Conservation (phyloP, 352 stramenopile species). For the Phytopythium mirpurense region DNA sequence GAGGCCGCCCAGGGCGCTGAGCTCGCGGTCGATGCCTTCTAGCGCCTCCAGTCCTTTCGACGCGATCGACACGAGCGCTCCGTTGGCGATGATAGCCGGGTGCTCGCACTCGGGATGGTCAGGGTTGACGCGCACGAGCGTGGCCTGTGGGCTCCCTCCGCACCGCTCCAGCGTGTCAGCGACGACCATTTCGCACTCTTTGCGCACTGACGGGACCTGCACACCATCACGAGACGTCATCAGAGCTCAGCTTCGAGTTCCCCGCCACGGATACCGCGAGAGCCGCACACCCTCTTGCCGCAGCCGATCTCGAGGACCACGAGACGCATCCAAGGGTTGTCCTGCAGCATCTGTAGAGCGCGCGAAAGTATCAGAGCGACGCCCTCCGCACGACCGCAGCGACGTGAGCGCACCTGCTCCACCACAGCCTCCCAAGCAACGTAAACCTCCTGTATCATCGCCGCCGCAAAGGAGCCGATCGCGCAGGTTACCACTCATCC, state of each 20-base stretch:
- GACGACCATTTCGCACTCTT: conserved; percentile 79
- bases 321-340: conserved; percentile 48
- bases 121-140: conserved; percentile 74
- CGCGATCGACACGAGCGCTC: conserved; percentile 38
- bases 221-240: neutral
- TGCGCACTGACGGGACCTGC: conserved; percentile 69
- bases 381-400: neutral
- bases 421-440: conserved; percentile 74
- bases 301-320: conserved; percentile 85
- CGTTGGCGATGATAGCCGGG: conserved; percentile 33
- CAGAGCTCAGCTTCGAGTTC: neutral
- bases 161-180: conserved; percentile 60
- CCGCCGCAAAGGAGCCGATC: neutral
- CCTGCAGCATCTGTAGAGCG: conserved; percentile 51
- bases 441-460: conserved; percentile 42
- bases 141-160: conserved; percentile 30
- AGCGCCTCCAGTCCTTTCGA: conserved; percentile 52
- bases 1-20: conserved; percentile 8
- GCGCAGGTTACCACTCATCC: neutral
- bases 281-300: conserved; percentile 22
- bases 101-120: conserved; percentile 58
- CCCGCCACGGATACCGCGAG: no score
- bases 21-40: conserved; percentile 42
- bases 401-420: conserved; percentile 38
- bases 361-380: neutral